Evolutionary conservation across 2,329 filamentous ascomycete species (phyloP), one percentile per base, ranked within the genome.

Genomic region (Bipolaris gigantea): DNA sequence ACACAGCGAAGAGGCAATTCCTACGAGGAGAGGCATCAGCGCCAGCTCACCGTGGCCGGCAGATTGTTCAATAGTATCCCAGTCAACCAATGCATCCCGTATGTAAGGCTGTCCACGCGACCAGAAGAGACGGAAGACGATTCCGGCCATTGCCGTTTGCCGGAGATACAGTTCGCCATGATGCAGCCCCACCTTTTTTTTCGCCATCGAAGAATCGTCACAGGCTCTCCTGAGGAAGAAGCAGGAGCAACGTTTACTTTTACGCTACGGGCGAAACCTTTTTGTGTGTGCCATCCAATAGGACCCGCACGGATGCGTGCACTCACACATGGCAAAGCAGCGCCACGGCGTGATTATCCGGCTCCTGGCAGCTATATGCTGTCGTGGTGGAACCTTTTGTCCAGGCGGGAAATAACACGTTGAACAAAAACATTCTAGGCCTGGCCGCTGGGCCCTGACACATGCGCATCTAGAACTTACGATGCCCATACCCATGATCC

Each of bases 211-310:
- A 27, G 43, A 25, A 46, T 36, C n/a, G 21, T 16, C 32, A 32
- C 15, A 36, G 32, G 21, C 19, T 21, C n/a, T 30, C n/a, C 3
- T 44, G 4, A 35, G 9, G 23, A 46, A 23, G n/a, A 41, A 39
- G 55, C 42, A 23, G n/a, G 38, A 39, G 55, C 42, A 51, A 21
- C 53, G 43, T 46, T 16, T 27, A 21, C 33, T 11, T 46, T 46
- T 46, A 36, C 43, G 27, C n/a, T 5, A 25, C 15, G 19, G 4
- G 21, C 32, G 16, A 34, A 45, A 33, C 15, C 13, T 46, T 8
- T 27, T 19, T 13, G 36, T 46, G 36, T n/a, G 21, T 16, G n/a
- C 33, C 33, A 11, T n/a, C 11, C 4, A 35, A 36, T 11, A 18
- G 18, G 16, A 32, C n/a, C 19, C 21, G 25, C 21, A 36, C 10